Evolutionary conservation across 176 grass and related monocot genomes (phyloP).

Genomic region (Poa annua): DNA sequence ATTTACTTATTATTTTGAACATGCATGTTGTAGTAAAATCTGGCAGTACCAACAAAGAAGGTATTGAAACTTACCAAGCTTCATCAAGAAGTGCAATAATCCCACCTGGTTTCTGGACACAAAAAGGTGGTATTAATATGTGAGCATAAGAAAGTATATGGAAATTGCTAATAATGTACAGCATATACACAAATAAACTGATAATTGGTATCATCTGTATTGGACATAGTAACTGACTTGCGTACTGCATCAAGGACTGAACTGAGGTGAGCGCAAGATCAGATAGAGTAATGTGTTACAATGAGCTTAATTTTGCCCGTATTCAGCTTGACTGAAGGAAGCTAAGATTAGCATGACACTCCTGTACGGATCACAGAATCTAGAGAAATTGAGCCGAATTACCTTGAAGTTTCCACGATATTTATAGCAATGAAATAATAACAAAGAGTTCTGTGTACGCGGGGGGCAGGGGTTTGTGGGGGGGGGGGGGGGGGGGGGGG

Average conservation of each 20-base stretch:
- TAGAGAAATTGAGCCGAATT: slow-evolving; percentile 8
- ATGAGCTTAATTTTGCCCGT: slow-evolving; percentile 13
- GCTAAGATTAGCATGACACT: slow-evolving; percentile 20
- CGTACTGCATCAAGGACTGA: background rate
- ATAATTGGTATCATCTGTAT: slow-evolving; percentile 30
- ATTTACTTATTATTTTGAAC: slow-evolving; percentile 14
- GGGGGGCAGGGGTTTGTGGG: no score
- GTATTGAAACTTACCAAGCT: slow-evolving; percentile 72
- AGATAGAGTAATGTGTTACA: slow-evolving; percentile 25
- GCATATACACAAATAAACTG: slow-evolving; percentile 7
- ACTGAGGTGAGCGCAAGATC: slow-evolving; percentile 15
- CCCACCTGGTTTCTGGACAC: slow-evolving; percentile 94
- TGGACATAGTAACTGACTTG: slow-evolving; percentile 20
- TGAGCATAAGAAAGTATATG: slow-evolving; percentile 34
- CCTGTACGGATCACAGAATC: slow-evolving; percentile 10
- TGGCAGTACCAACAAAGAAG: slow-evolving; percentile 24
- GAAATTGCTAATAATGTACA: slow-evolving; percentile 31
- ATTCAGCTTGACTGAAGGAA: slow-evolving; percentile 20
- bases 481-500: no score
- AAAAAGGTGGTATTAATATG: slow-evolving; percentile 44
- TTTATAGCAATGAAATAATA: background rate
- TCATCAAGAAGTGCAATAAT: slow-evolving; percentile 95
- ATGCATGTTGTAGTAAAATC: slow-evolving; percentile 5
- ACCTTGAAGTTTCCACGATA: background rate
- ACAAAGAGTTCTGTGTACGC: background rate